These are phyloP conservation scores for Isabelozyma pseudorhagii DNA, from an alignment of 805 yeast species.

Conservation along the genomic window DNA sequence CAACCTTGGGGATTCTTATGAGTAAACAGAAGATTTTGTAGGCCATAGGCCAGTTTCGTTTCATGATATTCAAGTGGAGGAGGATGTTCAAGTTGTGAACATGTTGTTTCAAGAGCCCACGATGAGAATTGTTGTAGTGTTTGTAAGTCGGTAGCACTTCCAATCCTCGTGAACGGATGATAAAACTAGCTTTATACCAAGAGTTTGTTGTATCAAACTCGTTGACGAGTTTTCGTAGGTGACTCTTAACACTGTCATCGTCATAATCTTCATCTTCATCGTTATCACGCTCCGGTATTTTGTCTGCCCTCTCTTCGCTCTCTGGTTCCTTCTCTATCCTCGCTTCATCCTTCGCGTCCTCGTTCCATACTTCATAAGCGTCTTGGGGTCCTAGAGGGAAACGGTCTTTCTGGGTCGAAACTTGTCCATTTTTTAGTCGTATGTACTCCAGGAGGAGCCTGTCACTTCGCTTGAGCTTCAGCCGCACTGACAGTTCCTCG, in stretches of 20 bases:
- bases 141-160: slow-evolving; percentile 18
- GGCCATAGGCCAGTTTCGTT: slow-evolving; percentile 54
- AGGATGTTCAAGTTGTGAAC: slow-evolving; percentile 36
- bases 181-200: slow-evolving; percentile 16
- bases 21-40: slow-evolving; percentile 50
- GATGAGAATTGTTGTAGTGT: slow-evolving; percentile 1
- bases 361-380: slow-evolving; percentile 32
- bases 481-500: not conserved
- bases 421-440: slow-evolving; percentile 12
- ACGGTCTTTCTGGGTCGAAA: not conserved
- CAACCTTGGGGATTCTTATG: slow-evolving; percentile 46
- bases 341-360: slow-evolving; percentile 6
- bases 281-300: not conserved
- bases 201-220: slow-evolving; percentile 17
- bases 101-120: slow-evolving; percentile 20
- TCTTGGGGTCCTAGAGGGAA: slow-evolving; percentile 24
- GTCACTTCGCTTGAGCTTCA: not conserved
- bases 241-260: slow-evolving; percentile 2
- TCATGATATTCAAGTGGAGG: slow-evolving; percentile 47
- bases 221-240: slow-evolving; percentile 1
- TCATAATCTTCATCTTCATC: slow-evolving; percentile 4
- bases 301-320: slow-evolving; percentile 2
- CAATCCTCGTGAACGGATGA: slow-evolving; percentile 17
- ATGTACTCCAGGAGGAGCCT: slow-evolving; percentile 9
- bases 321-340: not conserved